Conservation (phyloP, 345 rosid species). For the Erodium maritimum region DNA sequence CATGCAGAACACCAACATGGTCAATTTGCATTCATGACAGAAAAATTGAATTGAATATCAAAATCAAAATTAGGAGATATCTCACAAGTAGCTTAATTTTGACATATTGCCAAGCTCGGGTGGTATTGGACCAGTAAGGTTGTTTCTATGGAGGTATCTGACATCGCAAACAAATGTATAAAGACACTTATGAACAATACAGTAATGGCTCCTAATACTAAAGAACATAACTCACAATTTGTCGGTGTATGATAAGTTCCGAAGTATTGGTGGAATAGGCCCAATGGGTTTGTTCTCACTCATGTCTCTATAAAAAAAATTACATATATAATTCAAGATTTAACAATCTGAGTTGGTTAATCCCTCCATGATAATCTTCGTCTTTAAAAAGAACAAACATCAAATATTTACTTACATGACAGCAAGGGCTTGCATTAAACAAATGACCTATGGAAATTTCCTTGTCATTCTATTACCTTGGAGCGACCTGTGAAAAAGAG, state of each 20-base stretch:
- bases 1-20: constrained; percentile 20
- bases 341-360: neutral
- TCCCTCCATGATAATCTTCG: neutral
- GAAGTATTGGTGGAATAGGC: constrained; percentile 75
- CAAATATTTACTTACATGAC: constrained; percentile 53
- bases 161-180: neutral
- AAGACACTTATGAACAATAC: neutral
- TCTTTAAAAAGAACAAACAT: too few species aligned
- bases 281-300: constrained; percentile 89
- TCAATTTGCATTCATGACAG: neutral
- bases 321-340: too few species aligned
- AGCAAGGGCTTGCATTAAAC: constrained; percentile 96
- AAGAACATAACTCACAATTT: constrained; percentile 47
- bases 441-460: constrained; percentile 85
- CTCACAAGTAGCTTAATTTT: too few species aligned
- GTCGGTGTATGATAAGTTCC: constrained; percentile 81
- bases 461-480: too few species aligned
- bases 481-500: constrained; percentile 46
- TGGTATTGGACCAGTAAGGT: too few species aligned
- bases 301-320: constrained; percentile 55
- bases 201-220: neutral
- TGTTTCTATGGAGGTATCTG: constrained; percentile 92
- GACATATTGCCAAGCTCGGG: too few species aligned
- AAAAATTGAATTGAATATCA: neutral
- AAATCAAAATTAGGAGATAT: constrained; percentile 7